Evolutionary conservation across 176 grass and related monocot genomes (phyloP).

Genomic region (Zea mays): DNA sequence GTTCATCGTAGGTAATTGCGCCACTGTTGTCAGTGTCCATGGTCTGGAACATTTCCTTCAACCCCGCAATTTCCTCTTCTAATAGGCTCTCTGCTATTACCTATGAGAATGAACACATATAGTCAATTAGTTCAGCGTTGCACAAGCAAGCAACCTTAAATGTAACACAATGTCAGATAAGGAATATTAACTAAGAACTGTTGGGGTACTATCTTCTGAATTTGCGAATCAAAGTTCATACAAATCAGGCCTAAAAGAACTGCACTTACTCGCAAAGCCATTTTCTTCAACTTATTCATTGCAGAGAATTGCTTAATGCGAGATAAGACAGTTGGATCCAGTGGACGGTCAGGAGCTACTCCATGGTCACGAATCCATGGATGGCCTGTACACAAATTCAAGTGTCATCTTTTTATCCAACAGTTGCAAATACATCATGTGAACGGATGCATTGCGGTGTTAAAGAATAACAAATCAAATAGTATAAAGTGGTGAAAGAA

Average conservation of each 20-base stretch:
- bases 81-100: too few species aligned
- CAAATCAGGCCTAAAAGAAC: conserved; percentile 10
- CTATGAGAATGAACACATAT: too few species aligned
- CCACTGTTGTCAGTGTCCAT: too few species aligned
- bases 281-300: conserved; percentile 99
- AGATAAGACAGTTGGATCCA: conserved; percentile 63
- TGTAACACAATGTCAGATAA: too few species aligned
- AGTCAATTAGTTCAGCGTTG: too few species aligned
- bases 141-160: too few species aligned
- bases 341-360: conserved; percentile 27
- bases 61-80: too few species aligned
- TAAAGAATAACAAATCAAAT: conserved; percentile 2
- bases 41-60: too few species aligned
- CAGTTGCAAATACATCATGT: conserved; percentile 27
- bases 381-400: conserved; percentile 47
- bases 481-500: conserved; percentile 33
- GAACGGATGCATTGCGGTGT: conserved; percentile 6
- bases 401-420: conserved; percentile 33
- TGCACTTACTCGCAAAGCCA: conserved; percentile 81
- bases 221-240: too few species aligned
- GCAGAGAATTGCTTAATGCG: conserved; percentile 98
- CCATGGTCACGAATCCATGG: conserved; percentile 74
- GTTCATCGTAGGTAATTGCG: too few species aligned
- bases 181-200: too few species aligned
- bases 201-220: too few species aligned